A percentile compares a stretch with the other conserved stretches of the same genome.
These are phyloP conservation scores for Leccinum sublutescens DNA, from an alignment of 768 basidiomycete genomes.

Conservation along the genomic window DNA sequence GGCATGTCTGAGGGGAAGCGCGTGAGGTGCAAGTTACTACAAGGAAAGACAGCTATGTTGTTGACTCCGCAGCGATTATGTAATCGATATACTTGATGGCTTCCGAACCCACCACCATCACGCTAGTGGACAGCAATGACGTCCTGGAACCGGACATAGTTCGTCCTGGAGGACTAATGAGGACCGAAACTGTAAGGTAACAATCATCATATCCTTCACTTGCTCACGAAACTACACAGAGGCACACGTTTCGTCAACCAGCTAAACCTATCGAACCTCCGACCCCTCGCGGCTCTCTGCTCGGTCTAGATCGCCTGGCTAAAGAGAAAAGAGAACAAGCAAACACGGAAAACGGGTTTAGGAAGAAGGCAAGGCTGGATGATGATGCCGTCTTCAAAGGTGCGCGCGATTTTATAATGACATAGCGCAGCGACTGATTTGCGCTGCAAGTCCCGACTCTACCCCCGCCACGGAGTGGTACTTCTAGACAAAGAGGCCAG, in stretches of 20 bases:
- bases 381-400: slow-evolving; percentile 86
- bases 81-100: slow-evolving; percentile 4
- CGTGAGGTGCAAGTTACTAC: background rate
- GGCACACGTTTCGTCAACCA: slow-evolving; percentile 79
- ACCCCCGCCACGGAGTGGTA: slow-evolving; percentile 55
- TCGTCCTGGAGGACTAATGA: slow-evolving; percentile 77
- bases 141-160: slow-evolving; percentile 77
- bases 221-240: slow-evolving; percentile 39
- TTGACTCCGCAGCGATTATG: slow-evolving; percentile 15
- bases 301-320: slow-evolving; percentile 88
- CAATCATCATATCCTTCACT: background rate
- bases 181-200: slow-evolving; percentile 57
- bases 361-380: slow-evolving; percentile 64
- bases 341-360: slow-evolving; percentile 40
- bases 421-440: background rate
- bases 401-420: slow-evolving; percentile 29
- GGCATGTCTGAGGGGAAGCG: slow-evolving; percentile 52
- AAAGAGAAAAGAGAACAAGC: slow-evolving; percentile 78
- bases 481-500: slow-evolving; percentile 71
- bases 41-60: too few relatives aligned
- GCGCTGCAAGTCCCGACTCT: slow-evolving; percentile 65
- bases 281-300: slow-evolving; percentile 73
- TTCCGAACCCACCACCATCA: slow-evolving; percentile 38
- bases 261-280: slow-evolving; percentile 71
- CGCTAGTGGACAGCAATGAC: slow-evolving; percentile 68